Conservation (phyloP, 495 filamentous ascomycete species). For the Hypoxylon rickii region DNA sequence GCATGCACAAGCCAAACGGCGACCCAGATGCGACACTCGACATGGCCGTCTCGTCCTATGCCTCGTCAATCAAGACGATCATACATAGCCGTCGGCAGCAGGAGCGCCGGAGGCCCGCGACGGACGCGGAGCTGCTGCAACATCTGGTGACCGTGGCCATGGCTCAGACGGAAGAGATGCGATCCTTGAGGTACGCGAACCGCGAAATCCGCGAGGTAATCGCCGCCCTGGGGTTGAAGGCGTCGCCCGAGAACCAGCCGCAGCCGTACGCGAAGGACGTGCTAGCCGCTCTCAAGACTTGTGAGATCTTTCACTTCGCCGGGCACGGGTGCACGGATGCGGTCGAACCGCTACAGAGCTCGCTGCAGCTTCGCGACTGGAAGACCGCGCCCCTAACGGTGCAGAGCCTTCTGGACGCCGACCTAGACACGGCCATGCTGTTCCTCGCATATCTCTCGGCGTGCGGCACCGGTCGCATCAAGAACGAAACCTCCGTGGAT, state of each 20-base stretch:
- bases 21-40: background rate
- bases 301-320: conserved; percentile 37
- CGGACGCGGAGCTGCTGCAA: background rate
- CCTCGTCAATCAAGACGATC: background rate
- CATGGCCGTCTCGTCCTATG: conserved; percentile 1
- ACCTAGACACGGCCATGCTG: conserved; percentile 16
- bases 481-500: conserved; percentile 28
- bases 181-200: background rate
- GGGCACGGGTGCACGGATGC: conserved; percentile 17
- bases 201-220: background rate
- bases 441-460: conserved; percentile 37
- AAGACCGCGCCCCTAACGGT: conserved; percentile 31
- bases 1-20: background rate
- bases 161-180: background rate
- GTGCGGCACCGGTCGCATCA: conserved; percentile 35
- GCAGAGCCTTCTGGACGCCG: conserved; percentile 19
- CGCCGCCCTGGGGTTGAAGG: background rate
- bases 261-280: background rate
- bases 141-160: background rate
- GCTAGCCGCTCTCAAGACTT: background rate
- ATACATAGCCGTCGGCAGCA: background rate
- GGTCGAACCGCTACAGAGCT: conserved; percentile 28
- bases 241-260: background rate
- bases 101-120: background rate
- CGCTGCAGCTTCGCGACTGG: conserved; percentile 14